These are phyloP conservation scores for Suillus lakei DNA, from an alignment of 768 basidiomycete genomes.

Conservation along the genomic window DNA sequence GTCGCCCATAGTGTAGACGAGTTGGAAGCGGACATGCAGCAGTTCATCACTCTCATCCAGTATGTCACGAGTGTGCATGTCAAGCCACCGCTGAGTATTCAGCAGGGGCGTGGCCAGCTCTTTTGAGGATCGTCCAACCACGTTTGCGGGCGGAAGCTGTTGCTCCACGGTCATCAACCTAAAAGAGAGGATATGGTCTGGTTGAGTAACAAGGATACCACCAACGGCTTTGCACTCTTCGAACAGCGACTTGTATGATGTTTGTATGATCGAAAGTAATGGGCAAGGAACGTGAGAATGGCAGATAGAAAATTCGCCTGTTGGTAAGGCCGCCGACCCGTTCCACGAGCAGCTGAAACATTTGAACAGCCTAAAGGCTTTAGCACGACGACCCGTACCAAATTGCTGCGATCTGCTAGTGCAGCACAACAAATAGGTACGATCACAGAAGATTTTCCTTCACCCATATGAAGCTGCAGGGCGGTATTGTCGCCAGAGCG, in stretches of 20 bases:
- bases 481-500: conserved; percentile 36
- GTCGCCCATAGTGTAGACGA: conserved; percentile 48
- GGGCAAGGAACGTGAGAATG: conserved; percentile 33
- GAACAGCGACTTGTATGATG: conserved; percentile 14
- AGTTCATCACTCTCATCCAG: conserved; percentile 40
- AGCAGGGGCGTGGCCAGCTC: conserved; percentile 23
- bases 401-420: conserved; percentile 30
- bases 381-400: conserved; percentile 38
- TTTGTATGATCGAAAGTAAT: conserved; percentile 24
- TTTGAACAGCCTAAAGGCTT: conserved; percentile 37
- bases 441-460: conserved; percentile 53
- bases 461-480: conserved; percentile 60
- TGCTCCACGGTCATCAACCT: conserved; percentile 45
- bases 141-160: conserved; percentile 11
- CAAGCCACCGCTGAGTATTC: conserved; percentile 25
- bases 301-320: conserved; percentile 37
- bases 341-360: conserved; percentile 37
- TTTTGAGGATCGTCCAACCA: not conserved
- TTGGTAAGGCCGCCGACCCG: conserved; percentile 38
- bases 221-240: conserved; percentile 37
- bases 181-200: conserved; percentile 56
- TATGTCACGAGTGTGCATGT: conserved; percentile 30
- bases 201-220: conserved; percentile 51
- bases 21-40: conserved; percentile 49
- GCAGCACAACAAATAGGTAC: conserved; percentile 31